These are phyloP conservation scores for Lasiodiplodia citricola DNA, from an alignment of 2,329 filamentous ascomycete genomes.

Conservation along the genomic window DNA sequence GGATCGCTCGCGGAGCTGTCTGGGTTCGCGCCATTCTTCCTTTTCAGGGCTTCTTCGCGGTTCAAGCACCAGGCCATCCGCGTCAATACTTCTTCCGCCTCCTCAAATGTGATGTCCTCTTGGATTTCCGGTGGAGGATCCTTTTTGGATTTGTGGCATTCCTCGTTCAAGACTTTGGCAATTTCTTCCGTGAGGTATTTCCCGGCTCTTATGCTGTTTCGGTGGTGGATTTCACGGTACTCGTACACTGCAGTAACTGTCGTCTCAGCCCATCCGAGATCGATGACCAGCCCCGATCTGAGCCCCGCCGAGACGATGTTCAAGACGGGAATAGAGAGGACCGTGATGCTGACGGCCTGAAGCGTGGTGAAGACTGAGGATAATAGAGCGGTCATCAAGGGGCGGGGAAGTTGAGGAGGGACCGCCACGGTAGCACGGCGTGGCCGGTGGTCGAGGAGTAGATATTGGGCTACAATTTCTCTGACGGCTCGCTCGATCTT, in stretches of 20 bases:
- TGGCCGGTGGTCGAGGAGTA: conserved; percentile 73
- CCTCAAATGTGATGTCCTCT: conserved; percentile 63
- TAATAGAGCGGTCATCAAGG: conserved; percentile 75
- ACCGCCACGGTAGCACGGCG: conserved; percentile 76
- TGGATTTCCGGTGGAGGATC: conserved; percentile 32
- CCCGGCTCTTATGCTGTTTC: conserved; percentile 74
- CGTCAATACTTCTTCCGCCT: conserved; percentile 79
- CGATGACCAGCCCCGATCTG: conserved; percentile 83
- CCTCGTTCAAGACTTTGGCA: conserved; percentile 64
- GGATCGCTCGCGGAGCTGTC: conserved; percentile 39
- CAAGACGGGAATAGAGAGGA: conserved; percentile 79
- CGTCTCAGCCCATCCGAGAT: conserved; percentile 93
- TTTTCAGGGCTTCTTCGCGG: conserved; percentile 33
- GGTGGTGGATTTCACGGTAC: conserved; percentile 78
- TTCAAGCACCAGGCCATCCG: conserved; percentile 76
- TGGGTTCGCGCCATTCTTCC: conserved; percentile 13
- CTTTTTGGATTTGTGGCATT: conserved; percentile 41
- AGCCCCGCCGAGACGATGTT: conserved; percentile 78
- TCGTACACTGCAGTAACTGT: conserved; percentile 87
- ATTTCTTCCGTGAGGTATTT: conserved; percentile 73
- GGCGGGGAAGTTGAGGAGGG: conserved; percentile 77
- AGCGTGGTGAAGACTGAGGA: conserved; percentile 82
- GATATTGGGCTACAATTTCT: conserved; percentile 80
- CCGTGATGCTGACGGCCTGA: conserved; percentile 77
- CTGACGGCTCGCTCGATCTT: conserved; percentile 83